Percentiles rank a stretch among this genome's conserved stretches.
These are phyloP conservation scores for Chaetomium cochliodes DNA, from an alignment of 495 filamentous ascomycete species.

Conservation along the genomic window DNA sequence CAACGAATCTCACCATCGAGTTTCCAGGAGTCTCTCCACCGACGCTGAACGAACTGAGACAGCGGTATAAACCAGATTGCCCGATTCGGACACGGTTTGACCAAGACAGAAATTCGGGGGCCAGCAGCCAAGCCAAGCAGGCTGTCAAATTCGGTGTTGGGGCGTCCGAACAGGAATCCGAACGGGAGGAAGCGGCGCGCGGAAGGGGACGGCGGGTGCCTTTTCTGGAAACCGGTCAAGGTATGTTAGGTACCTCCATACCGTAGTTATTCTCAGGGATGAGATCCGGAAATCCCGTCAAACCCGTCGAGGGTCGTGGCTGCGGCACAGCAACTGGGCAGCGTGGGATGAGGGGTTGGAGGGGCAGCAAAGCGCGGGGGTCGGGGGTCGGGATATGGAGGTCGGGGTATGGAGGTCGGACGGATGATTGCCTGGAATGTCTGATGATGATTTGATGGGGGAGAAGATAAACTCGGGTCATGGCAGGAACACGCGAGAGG, in stretches of 20 bases:
- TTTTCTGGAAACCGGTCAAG: background rate
- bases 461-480: background rate
- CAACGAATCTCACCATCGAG: background rate
- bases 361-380: slow-evolving; percentile 1
- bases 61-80: background rate
- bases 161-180: background rate
- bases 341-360: slow-evolving; percentile 20
- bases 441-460: background rate
- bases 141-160: background rate
- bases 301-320: slow-evolving; percentile 15
- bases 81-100: background rate
- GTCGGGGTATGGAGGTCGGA: background rate
- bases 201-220: background rate
- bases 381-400: background rate
- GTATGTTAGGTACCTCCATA: too few relatives aligned
- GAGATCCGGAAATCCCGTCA: background rate
- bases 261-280: background rate
- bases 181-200: background rate
- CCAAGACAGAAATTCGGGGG: background rate
- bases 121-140: background rate
- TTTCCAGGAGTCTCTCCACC: background rate
- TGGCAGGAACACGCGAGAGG: background rate
- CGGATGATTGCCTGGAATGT: background rate
- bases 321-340: slow-evolving; percentile 16
- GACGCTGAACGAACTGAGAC: background rate